Evolutionary conservation across 1,284 basidiomycete species (phyloP), one percentile per base, ranked within the genome.

Genomic region (Ceratobasidium theobromae): DNA sequence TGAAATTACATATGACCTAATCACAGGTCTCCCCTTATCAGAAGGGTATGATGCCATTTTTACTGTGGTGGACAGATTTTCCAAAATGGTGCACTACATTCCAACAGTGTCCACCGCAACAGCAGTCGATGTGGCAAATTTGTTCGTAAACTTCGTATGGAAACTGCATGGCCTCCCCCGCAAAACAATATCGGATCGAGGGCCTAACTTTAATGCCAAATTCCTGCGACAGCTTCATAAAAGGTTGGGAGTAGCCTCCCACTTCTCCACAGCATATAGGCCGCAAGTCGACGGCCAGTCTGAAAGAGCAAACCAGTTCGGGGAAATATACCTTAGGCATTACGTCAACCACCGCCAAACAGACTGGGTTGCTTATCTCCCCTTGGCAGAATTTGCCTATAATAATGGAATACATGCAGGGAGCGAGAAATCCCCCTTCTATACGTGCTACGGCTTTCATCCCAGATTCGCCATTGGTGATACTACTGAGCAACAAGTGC

Each of bases 231-330:
- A 48, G 38, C 58, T 73, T 23, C 33, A 53, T 25, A 4, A 66
- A 23, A 28, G 64, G 0, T 54, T 71, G 2, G 11, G 40, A 21
- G 68, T 69, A 49, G 55, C 45, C 38, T 71, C 40, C 40, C 65
- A 28, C 53, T 65, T 69, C 18, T 72, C 71, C 1, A 75, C 75
- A 0, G 71, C 75, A 0, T 75, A 70, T 40, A 74, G 74, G 49
- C 75, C 74, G 0, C 69, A 77, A 48, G 72, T 74, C 0, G 73
- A 78, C 53, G 74, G 77, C 0, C 74, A 77, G 43, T 74, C 73
- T 0, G 74, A 78, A 68, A 35, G 68, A 0, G 69, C 73, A 4
- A 77, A 77, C 66, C 73, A 75, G 48, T 40, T 40, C 0, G 30
- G 76, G 0, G 74, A 75, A 53, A 68, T 69, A 6, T 69, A 67